phyloP scores from a whole-genome alignment of 345 rosid species.

The Dipteronia dyeriana region DNA sequence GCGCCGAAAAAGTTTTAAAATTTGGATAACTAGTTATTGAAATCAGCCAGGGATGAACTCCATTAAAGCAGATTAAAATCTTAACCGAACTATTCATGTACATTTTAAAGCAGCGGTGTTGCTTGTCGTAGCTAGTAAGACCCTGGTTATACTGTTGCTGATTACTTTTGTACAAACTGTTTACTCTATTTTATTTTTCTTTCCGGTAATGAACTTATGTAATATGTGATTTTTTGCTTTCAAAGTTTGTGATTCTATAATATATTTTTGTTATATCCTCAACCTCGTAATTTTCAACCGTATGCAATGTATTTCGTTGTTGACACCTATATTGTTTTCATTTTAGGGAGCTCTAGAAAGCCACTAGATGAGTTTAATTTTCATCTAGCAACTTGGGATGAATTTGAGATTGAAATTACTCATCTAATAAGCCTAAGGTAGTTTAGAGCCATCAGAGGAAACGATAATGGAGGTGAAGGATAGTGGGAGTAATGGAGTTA shows the following conservation, averaged over 20 bases:
- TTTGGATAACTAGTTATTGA: neutral
- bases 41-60: neutral
- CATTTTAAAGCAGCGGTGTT: neutral
- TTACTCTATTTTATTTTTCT: no score
- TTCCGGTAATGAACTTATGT: neutral
- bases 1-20: no score
- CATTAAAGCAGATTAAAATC: neutral
- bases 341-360: neutral
- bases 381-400: neutral
- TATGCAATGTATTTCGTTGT: neutral
- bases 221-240: neutral
- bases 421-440: neutral
- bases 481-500: neutral
- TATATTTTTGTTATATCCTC: neutral
- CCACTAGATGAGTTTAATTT: neutral
- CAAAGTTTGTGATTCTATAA: neutral
- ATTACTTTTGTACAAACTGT: no score
- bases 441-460: neutral
- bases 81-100: neutral
- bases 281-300: neutral
- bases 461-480: slow-evolving; percentile 15
- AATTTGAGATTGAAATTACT: neutral
- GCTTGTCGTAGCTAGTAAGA: no score
- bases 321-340: neutral
- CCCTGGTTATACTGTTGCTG: no score